Conservation (phyloP, 306 rosid genomes). For the Betula pendula region DNA sequence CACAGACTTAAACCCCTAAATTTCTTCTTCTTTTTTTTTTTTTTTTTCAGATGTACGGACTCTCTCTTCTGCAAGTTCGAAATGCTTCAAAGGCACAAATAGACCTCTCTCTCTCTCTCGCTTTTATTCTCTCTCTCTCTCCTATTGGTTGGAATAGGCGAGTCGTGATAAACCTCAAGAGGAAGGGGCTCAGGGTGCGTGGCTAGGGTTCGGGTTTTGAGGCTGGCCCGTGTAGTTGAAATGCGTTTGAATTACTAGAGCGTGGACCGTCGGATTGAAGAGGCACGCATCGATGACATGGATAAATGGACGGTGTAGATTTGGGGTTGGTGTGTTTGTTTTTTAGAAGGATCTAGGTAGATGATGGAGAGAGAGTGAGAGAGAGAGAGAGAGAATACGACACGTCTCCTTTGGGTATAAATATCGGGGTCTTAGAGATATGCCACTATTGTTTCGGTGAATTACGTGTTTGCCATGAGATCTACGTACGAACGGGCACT, state of each 20-base stretch:
- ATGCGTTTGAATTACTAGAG: not conserved
- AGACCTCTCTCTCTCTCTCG: slow-evolving; percentile 19
- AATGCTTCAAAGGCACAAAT: slow-evolving; percentile 20
- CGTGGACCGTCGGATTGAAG: slow-evolving; percentile 35
- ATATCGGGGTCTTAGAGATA: slow-evolving; percentile 22
- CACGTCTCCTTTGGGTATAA: slow-evolving; percentile 43
- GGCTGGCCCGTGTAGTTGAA: slow-evolving; percentile 28
- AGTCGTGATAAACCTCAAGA: slow-evolving; percentile 60
- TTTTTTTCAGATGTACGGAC: slow-evolving; percentile 29
- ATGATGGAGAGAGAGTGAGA: not conserved
- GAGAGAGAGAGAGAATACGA: slow-evolving; percentile 9
- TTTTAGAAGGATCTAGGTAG: slow-evolving; percentile 39
- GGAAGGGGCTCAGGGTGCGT: slow-evolving; percentile 39
- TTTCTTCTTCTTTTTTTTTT: not conserved
- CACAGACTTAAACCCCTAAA: slow-evolving; percentile 44
- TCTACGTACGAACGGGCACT: not conserved
- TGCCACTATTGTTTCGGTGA: not conserved
- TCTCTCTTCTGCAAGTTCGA: slow-evolving; percentile 33
- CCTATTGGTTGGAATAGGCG: slow-evolving; percentile 36
- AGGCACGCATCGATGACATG: slow-evolving; percentile 66
- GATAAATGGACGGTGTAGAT: slow-evolving; percentile 44
- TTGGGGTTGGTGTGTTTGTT: slow-evolving; percentile 74
- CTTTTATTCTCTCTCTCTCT: slow-evolving; percentile 40
- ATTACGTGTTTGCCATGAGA: slow-evolving; percentile 31
- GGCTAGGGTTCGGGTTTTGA: slow-evolving; percentile 52